Percentiles rank a stretch among this genome's conserved stretches.
Evolutionary conservation across 2,329 filamentous ascomycete species (phyloP).

Genomic region (Elsinoe australis): DNA sequence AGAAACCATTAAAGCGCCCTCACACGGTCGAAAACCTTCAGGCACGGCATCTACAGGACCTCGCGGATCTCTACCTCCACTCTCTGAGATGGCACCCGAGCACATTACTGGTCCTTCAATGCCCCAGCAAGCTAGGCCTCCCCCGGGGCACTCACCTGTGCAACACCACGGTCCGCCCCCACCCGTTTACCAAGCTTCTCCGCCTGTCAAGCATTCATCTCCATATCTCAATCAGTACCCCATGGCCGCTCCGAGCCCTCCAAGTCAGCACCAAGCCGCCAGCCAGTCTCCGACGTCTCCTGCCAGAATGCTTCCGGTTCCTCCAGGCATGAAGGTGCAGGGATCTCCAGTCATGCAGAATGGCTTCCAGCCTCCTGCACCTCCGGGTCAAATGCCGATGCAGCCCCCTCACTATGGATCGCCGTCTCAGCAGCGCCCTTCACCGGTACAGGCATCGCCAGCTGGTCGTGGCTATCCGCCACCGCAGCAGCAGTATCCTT

Average conservation of each 20-base stretch:
- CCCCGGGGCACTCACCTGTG: conserved; percentile 17
- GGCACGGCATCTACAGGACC: conserved; percentile 1
- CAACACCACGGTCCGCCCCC: conserved; percentile 26
- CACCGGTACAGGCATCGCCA: conserved; percentile 22
- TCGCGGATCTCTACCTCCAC: conserved; percentile 28
- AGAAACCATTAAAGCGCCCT: conserved; percentile 26
- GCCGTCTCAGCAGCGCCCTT: conserved; percentile 23
- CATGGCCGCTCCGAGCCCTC: conserved; percentile 27
- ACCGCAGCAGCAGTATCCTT: conserved; percentile 23
- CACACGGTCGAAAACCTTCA: conserved; percentile 22
- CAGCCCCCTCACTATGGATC: conserved; percentile 30
- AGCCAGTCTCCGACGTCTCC: conserved; percentile 31
- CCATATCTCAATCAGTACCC: conserved; percentile 31
- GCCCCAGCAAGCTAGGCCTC: conserved; percentile 23
- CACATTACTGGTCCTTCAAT: conserved; percentile 26
- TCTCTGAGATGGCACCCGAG: conserved; percentile 32
- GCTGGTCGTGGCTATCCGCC: conserved; percentile 22
- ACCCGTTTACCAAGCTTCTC: conserved; percentile 28
- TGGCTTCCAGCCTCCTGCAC: conserved; percentile 22
- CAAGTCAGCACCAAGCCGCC: conserved; percentile 27
- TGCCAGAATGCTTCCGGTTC: conserved; percentile 32
- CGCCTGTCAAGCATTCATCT: conserved; percentile 32
- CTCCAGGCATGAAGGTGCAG: conserved; percentile 30
- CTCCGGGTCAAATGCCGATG: conserved; percentile 28
- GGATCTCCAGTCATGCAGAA: conserved; percentile 22